These are phyloP conservation scores for Fusarium equiseti DNA, from an alignment of 2,329 filamentous ascomycete species.

Conservation along the genomic window DNA sequence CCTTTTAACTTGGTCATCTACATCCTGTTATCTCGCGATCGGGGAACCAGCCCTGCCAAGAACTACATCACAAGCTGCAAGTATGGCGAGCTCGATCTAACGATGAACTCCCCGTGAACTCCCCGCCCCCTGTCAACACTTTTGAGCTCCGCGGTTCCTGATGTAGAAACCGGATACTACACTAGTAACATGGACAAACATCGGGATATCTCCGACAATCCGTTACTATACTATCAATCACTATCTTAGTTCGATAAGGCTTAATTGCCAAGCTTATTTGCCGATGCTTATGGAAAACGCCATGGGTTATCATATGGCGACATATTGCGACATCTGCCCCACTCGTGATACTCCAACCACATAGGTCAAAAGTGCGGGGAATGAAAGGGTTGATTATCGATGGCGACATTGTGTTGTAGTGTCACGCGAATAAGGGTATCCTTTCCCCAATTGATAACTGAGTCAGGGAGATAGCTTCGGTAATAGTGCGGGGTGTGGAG, in stretches of 20 bases:
- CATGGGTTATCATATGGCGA: neutral
- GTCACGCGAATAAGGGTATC: neutral
- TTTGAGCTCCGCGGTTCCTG: neutral
- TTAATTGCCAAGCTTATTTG: neutral
- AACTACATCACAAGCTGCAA: neutral
- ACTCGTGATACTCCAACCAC: neutral
- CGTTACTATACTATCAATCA: too few species aligned
- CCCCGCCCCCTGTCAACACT: fast-evolving
- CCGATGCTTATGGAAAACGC: neutral
- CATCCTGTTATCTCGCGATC: neutral
- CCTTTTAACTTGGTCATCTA: fast-evolving
- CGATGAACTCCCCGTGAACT: neutral
- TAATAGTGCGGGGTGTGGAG: neutral
- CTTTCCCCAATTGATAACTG: neutral
- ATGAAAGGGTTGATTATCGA: neutral
- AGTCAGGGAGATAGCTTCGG: neutral
- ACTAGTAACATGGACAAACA: neutral
- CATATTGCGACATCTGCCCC: slow-evolving; percentile 4
- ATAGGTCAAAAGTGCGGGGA: neutral
- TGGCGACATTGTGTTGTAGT: neutral
- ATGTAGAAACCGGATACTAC: neutral
- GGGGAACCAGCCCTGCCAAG: too few species aligned
- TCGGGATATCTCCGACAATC: too few species aligned
- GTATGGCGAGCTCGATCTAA: neutral
- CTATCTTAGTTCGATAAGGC: neutral